Base-by-base conservation (phyloP, 2,329 filamentous ascomycete genomes). In the Sarocladiaceae sp. region DNA sequence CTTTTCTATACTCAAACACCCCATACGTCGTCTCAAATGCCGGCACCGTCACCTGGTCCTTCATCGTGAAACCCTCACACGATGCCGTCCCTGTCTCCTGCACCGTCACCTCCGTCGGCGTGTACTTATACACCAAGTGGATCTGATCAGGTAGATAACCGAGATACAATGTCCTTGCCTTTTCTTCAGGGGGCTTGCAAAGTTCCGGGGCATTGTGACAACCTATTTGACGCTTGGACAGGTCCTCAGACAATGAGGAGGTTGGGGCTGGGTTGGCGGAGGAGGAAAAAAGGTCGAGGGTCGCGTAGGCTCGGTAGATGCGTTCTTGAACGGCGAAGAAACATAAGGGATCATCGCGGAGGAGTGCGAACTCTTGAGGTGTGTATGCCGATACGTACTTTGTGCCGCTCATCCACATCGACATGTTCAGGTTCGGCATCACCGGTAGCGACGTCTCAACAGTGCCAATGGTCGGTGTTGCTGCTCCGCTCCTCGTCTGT, bases 11-110 rank as follows among this genome's bases (percentile, higher is more conserved):
- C 37, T 41, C 37, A 29, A 41, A 41, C 23, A 41, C 21, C 4
- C 37, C 37, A 29, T 27, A 41, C 9, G 21, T 41, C 4, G 37
- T 41, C 23, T 23, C 21, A 29, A 41, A 41, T 29, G 37, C 24
- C 37, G 37, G 37, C n/a, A 41, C 29, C 3, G 37, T 41, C 3
- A 41, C 37, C 37, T 41, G 37, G 9, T 41, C 24, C 21, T 41
- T 24, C 37, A 41, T 18, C 4, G 24, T 41, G 23, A 41, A 41
- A 10, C 37, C 37, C 15, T 29, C 19, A 19, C 37, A 41, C 5
- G 37, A 18, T 5, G 37, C 29, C 23, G 37, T 29, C 23, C 37
- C 37, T 4, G 37, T 41, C 15, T 41, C 37, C 24, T 41, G 23
- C 20, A 39, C 34, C 5, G 34, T 39, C 19, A 39, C 34, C 34